phyloP scores from a whole-genome alignment of 331 rosid genomes.

The Arachis monticola region DNA sequence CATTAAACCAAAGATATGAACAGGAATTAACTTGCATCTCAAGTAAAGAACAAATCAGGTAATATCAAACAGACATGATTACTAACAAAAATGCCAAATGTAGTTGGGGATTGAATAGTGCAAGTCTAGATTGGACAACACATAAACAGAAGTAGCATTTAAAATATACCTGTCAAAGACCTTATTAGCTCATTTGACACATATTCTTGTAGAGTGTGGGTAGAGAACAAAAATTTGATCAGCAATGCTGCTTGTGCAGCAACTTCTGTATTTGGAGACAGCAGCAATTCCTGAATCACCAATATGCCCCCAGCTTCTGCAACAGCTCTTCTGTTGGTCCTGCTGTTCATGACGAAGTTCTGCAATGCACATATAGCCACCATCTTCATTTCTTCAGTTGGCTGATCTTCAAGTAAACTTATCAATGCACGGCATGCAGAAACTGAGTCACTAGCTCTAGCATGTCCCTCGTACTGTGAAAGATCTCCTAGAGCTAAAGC shows the following conservation, averaged over 20 bases:
- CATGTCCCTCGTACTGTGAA: conserved; percentile 89
- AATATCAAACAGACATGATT: conserved; percentile 18
- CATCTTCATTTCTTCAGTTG: conserved; percentile 94
- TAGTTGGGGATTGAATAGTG: conserved; percentile 25
- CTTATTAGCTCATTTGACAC: conserved; percentile 95
- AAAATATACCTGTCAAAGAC: conserved; percentile 82
- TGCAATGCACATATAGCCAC: conserved; percentile 96
- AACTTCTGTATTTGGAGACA: conserved; percentile 78
- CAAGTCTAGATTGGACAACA: background rate
- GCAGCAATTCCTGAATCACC: conserved; percentile 91
- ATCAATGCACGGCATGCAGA: conserved; percentile 95
- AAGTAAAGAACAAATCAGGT: conserved; percentile 3
- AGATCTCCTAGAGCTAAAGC: conserved; percentile 92
- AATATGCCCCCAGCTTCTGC: conserved; percentile 99
- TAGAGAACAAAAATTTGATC: conserved; percentile 87
- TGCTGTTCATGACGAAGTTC: conserved; percentile 95
- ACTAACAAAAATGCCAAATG: conserved; percentile 34
- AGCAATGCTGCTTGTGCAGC: conserved; percentile 88
- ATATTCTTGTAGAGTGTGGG: conserved; percentile 93
- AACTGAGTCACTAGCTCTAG: conserved; percentile 82
- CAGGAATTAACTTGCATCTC: conserved; percentile 26
- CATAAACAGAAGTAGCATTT: conserved; percentile 19
- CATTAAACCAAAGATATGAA: conserved; percentile 17
- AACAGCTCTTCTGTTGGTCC: conserved; percentile 95
- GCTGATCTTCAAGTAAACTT: conserved; percentile 94